Percentiles rank a stretch among this genome's conserved stretches.
These are phyloP conservation scores for Ceratocystis harringtonii DNA, from an alignment of 2,329 filamentous ascomycete species.

Conservation along the genomic window DNA sequence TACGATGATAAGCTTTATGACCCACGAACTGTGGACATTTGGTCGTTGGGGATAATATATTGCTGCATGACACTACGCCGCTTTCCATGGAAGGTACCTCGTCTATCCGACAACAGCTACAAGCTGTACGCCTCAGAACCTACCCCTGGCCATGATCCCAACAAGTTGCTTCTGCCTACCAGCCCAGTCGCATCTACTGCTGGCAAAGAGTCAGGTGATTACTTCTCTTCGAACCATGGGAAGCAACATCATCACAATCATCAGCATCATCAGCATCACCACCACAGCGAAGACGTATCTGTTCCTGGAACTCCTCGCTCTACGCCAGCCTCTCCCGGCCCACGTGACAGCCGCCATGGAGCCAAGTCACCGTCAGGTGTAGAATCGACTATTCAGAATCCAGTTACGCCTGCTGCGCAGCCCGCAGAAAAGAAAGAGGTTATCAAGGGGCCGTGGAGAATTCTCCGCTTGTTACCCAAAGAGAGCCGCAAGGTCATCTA, in stretches of 20 bases:
- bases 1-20: constrained; percentile 91
- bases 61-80: constrained; percentile 94
- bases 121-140: constrained; percentile 81
- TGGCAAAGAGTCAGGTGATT: neutral
- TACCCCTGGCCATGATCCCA: constrained; percentile 54
- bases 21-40: constrained; percentile 85
- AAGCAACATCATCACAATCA: constrained; percentile 3
- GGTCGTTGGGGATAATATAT: constrained; percentile 96
- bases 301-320: constrained; percentile 12
- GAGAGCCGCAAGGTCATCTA: constrained; percentile 84
- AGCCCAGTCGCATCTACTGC: constrained; percentile 27
- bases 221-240: constrained; percentile 13
- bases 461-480: constrained; percentile 71
- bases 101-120: constrained; percentile 84
- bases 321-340: constrained; percentile 7
- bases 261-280: constrained; percentile 2
- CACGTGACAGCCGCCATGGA: constrained; percentile 4
- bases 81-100: constrained; percentile 94
- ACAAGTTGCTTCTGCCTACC: constrained; percentile 34
- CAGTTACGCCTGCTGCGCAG: constrained; percentile 10
- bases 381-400: constrained; percentile 15
- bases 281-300: neutral
- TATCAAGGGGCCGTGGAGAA: constrained; percentile 83
- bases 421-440: constrained; percentile 49
- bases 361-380: constrained; percentile 11